Evolutionary conservation across 805 yeast genomes (phyloP), one percentile per base, ranked within the genome.

Genomic region (Sugiyamaella floridensis): DNA sequence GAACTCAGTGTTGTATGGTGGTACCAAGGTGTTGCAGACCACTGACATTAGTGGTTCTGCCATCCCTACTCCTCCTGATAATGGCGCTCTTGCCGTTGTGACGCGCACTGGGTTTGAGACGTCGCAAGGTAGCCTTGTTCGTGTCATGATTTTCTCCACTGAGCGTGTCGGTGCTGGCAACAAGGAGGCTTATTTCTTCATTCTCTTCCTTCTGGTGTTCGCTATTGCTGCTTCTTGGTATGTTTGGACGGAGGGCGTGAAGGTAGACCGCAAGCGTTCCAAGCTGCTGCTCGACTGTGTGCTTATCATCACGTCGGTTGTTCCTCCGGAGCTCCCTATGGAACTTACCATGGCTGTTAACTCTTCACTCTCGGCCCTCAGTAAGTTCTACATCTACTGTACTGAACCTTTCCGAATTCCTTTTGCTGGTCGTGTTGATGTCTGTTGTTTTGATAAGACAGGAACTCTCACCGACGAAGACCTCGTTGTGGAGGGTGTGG

Each of bases 381-480:
- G 86, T 62, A 93, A 93, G 70, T 84, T 77, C 68, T 90, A 84
- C 68, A 84, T 93, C 57, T 93, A 86, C 75, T 93, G 99, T 76
- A 93, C 99, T 43, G 99, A 93, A 71, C 99, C 99, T 15, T 93
- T 93, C 76, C 81, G 99, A 74, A 90, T 93, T 60, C 98, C 99
- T 51, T 81, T 86, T 66, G 99, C 98, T 52, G 99, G 99, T 63
- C 84, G 98, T 74, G 82, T 93, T 55, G 99, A 93, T 70, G 96
- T 93, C 50, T 93, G 99, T 74, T 93, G 98, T 75, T 93, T 93
- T 63, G 99, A 93, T 72, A 93, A 93, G 67, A 93, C 99, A 48
- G 99, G 99, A 70, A 93, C 99, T 49, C 79, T 93, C 63, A 93
- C 99, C 34, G 97, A 95, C 55, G 99, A 93, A 70, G 97, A 93